Evolutionary conservation across 2,329 filamentous ascomycete species (phyloP).

Genomic region (Aspergillus fischeri): DNA sequence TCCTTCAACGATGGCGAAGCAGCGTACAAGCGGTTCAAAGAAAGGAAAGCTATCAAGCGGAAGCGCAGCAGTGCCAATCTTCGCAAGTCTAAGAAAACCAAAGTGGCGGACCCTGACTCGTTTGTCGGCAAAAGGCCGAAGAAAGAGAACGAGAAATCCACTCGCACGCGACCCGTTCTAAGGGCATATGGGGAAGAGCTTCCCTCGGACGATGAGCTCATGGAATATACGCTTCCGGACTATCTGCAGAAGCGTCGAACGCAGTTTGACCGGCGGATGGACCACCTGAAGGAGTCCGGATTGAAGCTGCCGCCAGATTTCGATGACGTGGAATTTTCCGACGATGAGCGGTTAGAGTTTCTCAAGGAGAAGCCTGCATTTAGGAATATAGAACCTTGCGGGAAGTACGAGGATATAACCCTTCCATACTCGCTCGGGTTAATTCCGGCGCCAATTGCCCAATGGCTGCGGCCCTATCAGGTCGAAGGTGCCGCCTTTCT

Average conservation of each 20-base stretch:
- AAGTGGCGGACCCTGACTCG: slow-evolving; percentile 39
- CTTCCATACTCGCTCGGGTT: slow-evolving; percentile 71
- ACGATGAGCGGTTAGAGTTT: slow-evolving; percentile 59
- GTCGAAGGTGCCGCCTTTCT: slow-evolving; percentile 79
- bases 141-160: slow-evolving; percentile 18
- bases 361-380: slow-evolving; percentile 70
- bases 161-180: slow-evolving; percentile 26
- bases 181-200: slow-evolving; percentile 43
- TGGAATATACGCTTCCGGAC: slow-evolving; percentile 62
- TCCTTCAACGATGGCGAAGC: slow-evolving; percentile 37
- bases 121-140: slow-evolving; percentile 33
- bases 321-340: slow-evolving; percentile 70
- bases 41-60: slow-evolving; percentile 52
- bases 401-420: slow-evolving; percentile 69
- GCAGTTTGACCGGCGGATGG: slow-evolving; percentile 62
- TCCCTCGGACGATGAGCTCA: slow-evolving; percentile 52
- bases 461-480: slow-evolving; percentile 90
- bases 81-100: slow-evolving; percentile 42
- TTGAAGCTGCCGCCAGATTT: slow-evolving; percentile 75
- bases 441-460: slow-evolving; percentile 84
- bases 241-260: slow-evolving; percentile 67
- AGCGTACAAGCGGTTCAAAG: slow-evolving; percentile 62
- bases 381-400: slow-evolving; percentile 56
- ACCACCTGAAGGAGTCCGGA: slow-evolving; percentile 61
- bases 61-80: slow-evolving; percentile 50